A percentile compares a stretch with the other conserved stretches of the same genome.
These are phyloP conservation scores for Bothriochloa decipiens DNA, from an alignment of 176 grass and related monocot genomes.

Conservation along the genomic window DNA sequence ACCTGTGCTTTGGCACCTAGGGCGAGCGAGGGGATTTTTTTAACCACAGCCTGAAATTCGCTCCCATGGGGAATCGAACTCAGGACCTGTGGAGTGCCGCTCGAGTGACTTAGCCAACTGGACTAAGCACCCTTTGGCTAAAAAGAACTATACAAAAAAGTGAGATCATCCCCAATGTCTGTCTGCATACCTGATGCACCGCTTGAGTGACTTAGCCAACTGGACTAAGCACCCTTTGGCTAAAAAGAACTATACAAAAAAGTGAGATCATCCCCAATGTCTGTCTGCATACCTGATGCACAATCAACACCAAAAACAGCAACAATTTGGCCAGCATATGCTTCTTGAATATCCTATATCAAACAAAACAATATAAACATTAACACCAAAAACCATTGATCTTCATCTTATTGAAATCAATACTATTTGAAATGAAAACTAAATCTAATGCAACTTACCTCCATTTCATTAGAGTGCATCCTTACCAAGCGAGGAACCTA, in stretches of 20 bases:
- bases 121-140: too few species aligned
- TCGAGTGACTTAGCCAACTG: too few species aligned
- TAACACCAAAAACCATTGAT: neutral
- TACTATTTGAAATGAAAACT: too few species aligned
- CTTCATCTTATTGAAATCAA: neutral
- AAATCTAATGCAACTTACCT: constrained; percentile 57
- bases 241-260: too few species aligned
- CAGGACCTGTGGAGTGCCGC: too few species aligned
- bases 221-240: too few species aligned
- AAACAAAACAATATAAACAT: constrained; percentile 22
- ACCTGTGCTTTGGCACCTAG: too few species aligned
- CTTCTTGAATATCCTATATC: constrained; percentile 96
- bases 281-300: constrained; percentile 62
- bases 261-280: neutral
- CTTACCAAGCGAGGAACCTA: constrained; percentile 98
- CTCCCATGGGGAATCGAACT: too few species aligned
- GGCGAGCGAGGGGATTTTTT: too few species aligned
- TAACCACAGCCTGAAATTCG: too few species aligned
- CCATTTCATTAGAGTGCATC: constrained; percentile 98
- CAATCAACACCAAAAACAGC: constrained; percentile 99
- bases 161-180: neutral
- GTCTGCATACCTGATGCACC: constrained; percentile 66
- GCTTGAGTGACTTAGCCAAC: too few species aligned
- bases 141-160: too few species aligned
- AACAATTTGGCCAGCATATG: constrained; percentile 97